Evolutionary conservation across 805 yeast species (phyloP), one percentile per base, ranked within the genome.

Genomic region (Candida awuae): DNA sequence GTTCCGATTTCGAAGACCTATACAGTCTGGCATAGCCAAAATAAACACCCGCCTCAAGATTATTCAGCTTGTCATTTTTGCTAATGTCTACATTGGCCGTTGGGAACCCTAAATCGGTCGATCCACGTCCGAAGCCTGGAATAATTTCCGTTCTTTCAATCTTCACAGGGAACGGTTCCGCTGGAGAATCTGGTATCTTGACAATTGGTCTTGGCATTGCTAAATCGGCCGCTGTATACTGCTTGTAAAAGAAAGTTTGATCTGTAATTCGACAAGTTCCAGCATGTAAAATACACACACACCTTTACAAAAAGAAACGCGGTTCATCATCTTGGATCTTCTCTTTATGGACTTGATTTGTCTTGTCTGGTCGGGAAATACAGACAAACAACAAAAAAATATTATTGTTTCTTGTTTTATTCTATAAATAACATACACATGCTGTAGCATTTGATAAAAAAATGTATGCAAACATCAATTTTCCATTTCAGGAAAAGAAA

Each of bases 111-210:
- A 92, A 68, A 49, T 86, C 96, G 0, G 92, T 60, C 0, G 97
- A 85, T 0, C 99, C 99, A 39, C 99, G 71, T 6, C 98, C 99
- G 61, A 85, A 92, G 0, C 99, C 98, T 22, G 88, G 69, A 15
- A 79, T 68, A 20, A 84, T 70, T 21, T 65, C 63, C 12, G 79
- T 63, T 34, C 60, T 56, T 13, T 56, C 60, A 4, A 68, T 61
- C 4, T 68, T 58, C 0, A 70, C 65, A 0, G 88, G 88, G 26
- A 52, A 66, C 7, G 76, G 74, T 0, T 64, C 45, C 8, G 39
- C 35, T 3, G 76, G 77, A 0, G 60, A 51, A 3, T 62, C 59
- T 6, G 77, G 73, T 13, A 58, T 58, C 4, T 35, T 37, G 12
- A 70, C 62, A 14, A 51, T 55, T 26, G 74, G 75, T 34, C 75